Evolutionary conservation across 1,139 yeast genomes (phyloP).

Genomic region (Insectozyma bohioensis): DNA sequence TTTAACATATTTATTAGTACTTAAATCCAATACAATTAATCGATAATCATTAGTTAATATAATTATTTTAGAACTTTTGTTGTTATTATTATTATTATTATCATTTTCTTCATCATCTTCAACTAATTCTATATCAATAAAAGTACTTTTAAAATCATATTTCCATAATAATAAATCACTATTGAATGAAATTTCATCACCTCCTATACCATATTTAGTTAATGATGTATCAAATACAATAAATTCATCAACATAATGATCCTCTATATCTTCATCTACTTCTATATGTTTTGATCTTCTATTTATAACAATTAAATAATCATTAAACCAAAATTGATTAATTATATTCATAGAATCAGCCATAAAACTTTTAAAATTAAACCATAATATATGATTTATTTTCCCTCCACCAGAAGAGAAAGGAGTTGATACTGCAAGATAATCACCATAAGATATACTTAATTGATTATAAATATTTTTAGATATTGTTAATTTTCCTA

Average conservation of each 20-base stretch:
- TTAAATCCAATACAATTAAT: slow-evolving; percentile 32
- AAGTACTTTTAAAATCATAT: slow-evolving; percentile 32
- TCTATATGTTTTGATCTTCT: slow-evolving; percentile 22
- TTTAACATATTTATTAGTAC: slow-evolving; percentile 11
- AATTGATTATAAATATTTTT: slow-evolving; percentile 29
- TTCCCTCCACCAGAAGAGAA: slow-evolving; percentile 23
- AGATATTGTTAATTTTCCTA: slow-evolving; percentile 25
- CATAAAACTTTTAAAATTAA: slow-evolving; percentile 35
- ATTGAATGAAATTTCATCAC: slow-evolving; percentile 33
- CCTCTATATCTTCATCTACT: slow-evolving; percentile 16
- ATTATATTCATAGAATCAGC: slow-evolving; percentile 36
- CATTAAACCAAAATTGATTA: slow-evolving; percentile 37
- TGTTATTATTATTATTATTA: too few relatives aligned
- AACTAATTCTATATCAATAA: slow-evolving; percentile 21
- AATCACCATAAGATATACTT: slow-evolving; percentile 30
- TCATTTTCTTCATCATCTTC: slow-evolving; percentile 6
- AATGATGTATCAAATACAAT: slow-evolving; percentile 34
- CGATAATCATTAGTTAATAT: slow-evolving; percentile 32
- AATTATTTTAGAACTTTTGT: slow-evolving; percentile 23
- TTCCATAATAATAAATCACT: slow-evolving; percentile 44
- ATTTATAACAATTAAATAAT: slow-evolving; percentile 36
- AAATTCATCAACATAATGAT: slow-evolving; percentile 35
- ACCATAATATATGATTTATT: slow-evolving; percentile 42
- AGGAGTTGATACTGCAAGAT: slow-evolving; percentile 41
- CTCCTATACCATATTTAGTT: slow-evolving; percentile 39